These are phyloP conservation scores for Boletus barrowsii DNA, from an alignment of 768 basidiomycete genomes.

Conservation along the genomic window DNA sequence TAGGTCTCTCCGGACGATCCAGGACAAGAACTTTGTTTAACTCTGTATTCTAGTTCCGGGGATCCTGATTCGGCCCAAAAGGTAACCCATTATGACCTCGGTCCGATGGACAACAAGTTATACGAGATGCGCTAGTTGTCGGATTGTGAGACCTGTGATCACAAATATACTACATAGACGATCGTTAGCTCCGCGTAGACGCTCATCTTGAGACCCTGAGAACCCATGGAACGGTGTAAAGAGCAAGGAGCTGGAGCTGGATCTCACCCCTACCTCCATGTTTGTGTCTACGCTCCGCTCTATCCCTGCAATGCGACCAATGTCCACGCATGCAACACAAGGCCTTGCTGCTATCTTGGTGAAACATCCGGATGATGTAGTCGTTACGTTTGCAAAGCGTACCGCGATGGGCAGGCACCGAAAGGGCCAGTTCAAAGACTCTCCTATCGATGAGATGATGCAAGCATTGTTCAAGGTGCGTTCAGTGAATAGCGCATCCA, in stretches of 20 bases:
- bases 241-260: neutral
- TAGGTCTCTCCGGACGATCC: neutral
- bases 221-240: too few relatives aligned
- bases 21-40: neutral
- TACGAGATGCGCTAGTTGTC: neutral
- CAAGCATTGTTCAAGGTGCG: slow-evolving; percentile 75
- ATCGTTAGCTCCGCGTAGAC: neutral
- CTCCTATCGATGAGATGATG: slow-evolving; percentile 83
- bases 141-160: neutral
- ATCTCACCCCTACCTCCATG: slow-evolving; percentile 17
- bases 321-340: slow-evolving; percentile 33
- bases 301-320: neutral
- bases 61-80: neutral
- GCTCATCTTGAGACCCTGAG: slow-evolving; percentile 2
- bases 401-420: slow-evolving; percentile 85
- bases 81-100: neutral
- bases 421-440: slow-evolving; percentile 92
- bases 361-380: slow-evolving; percentile 80
- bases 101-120: neutral
- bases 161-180: too few relatives aligned
- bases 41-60: neutral
- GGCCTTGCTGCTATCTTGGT: slow-evolving; percentile 57
- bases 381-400: slow-evolving; percentile 85
- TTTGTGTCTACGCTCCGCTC: slow-evolving; percentile 12
- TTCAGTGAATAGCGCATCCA: neutral